phyloP scores from a whole-genome alignment of 75 land plant genomes.

The Sequoiadendron giganteum region DNA sequence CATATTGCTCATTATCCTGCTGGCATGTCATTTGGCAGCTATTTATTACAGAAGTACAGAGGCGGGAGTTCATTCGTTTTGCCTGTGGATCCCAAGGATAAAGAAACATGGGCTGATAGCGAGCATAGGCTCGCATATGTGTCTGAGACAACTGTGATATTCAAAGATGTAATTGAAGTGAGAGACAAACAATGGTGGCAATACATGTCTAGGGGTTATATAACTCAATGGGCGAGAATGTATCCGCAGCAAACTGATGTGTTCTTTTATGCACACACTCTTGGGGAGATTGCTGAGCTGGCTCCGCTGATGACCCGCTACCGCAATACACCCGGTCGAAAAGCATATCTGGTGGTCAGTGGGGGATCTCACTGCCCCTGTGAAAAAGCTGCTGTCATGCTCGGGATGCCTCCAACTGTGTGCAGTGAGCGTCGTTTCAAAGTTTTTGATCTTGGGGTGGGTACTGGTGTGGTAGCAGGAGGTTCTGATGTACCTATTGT shows the following conservation, averaged over 20 bases:
- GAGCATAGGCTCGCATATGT: constrained; percentile 56
- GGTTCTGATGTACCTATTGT: constrained; percentile 19
- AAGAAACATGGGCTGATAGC: constrained; percentile 54
- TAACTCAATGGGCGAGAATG: constrained; percentile 59
- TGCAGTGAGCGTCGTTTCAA: constrained; percentile 46
- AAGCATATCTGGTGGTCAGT: constrained; percentile 36
- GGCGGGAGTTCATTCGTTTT: constrained; percentile 39
- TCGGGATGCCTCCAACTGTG: constrained; percentile 26
- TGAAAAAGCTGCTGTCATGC: constrained; percentile 33
- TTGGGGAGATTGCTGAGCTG: constrained; percentile 23
- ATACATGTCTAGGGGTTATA: constrained; percentile 37
- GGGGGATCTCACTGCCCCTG: constrained; percentile 41
- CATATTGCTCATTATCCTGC: neutral
- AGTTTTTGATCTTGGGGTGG: constrained; percentile 42
- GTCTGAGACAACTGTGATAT: constrained; percentile 49
- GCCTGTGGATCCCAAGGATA: constrained; percentile 43
- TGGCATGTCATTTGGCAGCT: constrained; percentile 19
- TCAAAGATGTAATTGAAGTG: constrained; percentile 42
- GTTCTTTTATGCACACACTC: constrained; percentile 38
- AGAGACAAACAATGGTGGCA: constrained; percentile 59
- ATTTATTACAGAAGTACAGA: constrained; percentile 48
- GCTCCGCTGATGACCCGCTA: constrained; percentile 37
- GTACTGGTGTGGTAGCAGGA: constrained; percentile 13
- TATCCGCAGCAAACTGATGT: constrained; percentile 42
- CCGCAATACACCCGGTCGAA: constrained; percentile 43